Evolutionary conservation across 768 basidiomycete species (phyloP).

Genomic region (Pleurotus djamor): DNA sequence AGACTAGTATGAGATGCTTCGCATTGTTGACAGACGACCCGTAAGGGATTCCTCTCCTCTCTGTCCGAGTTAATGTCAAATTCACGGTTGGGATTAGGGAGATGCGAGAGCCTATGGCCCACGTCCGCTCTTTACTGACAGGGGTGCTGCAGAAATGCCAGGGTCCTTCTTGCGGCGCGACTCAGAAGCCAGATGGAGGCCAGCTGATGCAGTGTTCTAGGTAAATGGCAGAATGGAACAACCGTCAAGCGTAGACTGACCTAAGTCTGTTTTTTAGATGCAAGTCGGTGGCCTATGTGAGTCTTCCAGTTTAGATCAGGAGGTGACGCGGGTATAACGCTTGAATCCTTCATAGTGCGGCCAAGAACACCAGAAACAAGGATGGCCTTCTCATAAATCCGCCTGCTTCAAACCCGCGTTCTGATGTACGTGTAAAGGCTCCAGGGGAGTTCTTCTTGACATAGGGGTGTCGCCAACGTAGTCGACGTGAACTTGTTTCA

Average conservation of each 20-base stretch:
- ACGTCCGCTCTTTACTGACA: conserved; percentile 27
- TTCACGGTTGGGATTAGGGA: conserved; percentile 14
- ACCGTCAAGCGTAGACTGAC: background rate
- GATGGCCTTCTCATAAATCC: conserved; percentile 32
- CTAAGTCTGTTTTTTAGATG: conserved; percentile 23
- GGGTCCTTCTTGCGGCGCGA: conserved; percentile 20
- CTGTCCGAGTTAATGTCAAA: background rate
- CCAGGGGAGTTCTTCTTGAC: background rate
- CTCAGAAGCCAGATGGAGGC: conserved; percentile 17
- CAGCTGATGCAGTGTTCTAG: conserved; percentile 34
- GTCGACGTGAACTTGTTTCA: background rate
- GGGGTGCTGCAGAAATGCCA: conserved; percentile 27
- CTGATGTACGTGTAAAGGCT: conserved; percentile 14
- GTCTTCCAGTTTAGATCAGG: conserved; percentile 10
- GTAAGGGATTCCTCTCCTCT: conserved; percentile 16
- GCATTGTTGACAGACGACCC: conserved; percentile 22
- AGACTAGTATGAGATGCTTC: conserved; percentile 33
- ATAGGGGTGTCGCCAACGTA: background rate
- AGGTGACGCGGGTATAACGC: background rate
- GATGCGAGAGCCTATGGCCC: conserved; percentile 22
- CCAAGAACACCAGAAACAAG: conserved; percentile 29
- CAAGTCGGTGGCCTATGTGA: conserved; percentile 40
- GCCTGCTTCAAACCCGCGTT: conserved; percentile 29
- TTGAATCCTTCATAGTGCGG: conserved; percentile 23
- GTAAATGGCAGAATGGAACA: conserved; percentile 16